Conservation (phyloP, 352 stramenopile species). For the Pilasporangium apinafurcum region DNA sequence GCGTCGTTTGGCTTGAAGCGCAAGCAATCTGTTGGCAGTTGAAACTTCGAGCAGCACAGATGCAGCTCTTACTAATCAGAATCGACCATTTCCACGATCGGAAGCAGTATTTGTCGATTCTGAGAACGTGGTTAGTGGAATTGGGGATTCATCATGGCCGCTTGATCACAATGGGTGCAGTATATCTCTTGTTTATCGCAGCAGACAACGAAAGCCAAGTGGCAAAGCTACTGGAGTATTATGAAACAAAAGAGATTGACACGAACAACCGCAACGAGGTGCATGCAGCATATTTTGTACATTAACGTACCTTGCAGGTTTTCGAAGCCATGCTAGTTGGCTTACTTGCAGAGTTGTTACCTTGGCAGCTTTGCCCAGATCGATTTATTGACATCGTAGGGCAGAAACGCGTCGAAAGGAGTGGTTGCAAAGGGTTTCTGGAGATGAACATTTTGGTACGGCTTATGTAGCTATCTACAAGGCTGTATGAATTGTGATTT, state of each 20-base stretch:
- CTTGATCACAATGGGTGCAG: conserved; percentile 52
- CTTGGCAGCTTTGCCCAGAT: conserved; percentile 44
- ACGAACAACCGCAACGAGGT: conserved; percentile 51
- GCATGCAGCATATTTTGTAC: too few relatives aligned
- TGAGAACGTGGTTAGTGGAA: conserved; percentile 56
- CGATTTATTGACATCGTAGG: conserved; percentile 71
- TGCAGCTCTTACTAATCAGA: conserved; percentile 60
- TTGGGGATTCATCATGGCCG: conserved; percentile 36
- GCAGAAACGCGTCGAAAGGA: conserved; percentile 26
- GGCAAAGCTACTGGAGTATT: conserved; percentile 35
- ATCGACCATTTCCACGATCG: conserved; percentile 69
- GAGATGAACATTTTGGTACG: conserved; percentile 79
- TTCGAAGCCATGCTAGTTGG: too few relatives aligned
- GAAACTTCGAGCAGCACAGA: neutral
- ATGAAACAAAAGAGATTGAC: conserved; percentile 41
- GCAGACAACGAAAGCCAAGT: conserved; percentile 30
- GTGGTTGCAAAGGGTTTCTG: conserved; percentile 55
- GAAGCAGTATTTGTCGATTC: conserved; percentile 39
- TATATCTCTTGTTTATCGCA: conserved; percentile 60
- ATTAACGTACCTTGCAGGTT: too few relatives aligned
- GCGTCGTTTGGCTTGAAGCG: conserved; percentile 6
- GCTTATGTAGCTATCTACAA: neutral
- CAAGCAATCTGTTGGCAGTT: too few relatives aligned
- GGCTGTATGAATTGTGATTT: neutral
- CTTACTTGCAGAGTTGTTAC: too few relatives aligned